Evolutionary conservation across 75 land plant species (phyloP), one percentile per base, ranked within the genome.

Genomic region (Pseudotsuga menziesii): DNA sequence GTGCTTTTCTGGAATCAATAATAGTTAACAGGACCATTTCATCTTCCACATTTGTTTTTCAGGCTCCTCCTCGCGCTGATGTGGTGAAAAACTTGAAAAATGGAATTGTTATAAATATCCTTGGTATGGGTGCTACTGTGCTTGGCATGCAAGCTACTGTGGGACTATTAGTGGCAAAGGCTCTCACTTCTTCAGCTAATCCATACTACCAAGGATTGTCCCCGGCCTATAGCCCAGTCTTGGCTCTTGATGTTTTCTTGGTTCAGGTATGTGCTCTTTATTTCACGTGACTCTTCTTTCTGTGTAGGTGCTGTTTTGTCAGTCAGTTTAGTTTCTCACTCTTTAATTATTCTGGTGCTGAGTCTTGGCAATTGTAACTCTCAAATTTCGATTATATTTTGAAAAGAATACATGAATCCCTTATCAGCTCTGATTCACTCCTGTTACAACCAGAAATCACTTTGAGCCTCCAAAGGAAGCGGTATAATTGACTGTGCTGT

Each of bases 131-230:
- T 63, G 89, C 96, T 73, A 86, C 98, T 17, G 80, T 97, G 57
- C 85, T 97, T 80, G 99, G 99, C 57, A 85, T 97, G 92, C 98
- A 89, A 84, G 98, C 99, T 20, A 97, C 99, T 55, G 94, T 97
- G n/a, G 99, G 99, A 13, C 71, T 87, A 32, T 76, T 97, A 66
- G 99, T 97, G 77, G 99, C 96, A 44, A 97, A 97, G 83, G 97
- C 98, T 77, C 92, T 97, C 57, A 94, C 98, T 52, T 77, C 98
- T 55, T 93, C 98, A 48, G 91, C 88, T 54, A 83, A 76, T 64
- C 99, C 99, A 7, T 94, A 86, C 70, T 87, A 90, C 60, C 99
- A 97, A 80, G 94, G 93, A 41, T 73, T 90, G 15, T 70, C 92
- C 63, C 85, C 93, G 74, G 94, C 92, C 22, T 86, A 84, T 79